Conservation (phyloP, 225 moss, liverwort and hornwort genomes). For the Thuidium tamariscinum region DNA sequence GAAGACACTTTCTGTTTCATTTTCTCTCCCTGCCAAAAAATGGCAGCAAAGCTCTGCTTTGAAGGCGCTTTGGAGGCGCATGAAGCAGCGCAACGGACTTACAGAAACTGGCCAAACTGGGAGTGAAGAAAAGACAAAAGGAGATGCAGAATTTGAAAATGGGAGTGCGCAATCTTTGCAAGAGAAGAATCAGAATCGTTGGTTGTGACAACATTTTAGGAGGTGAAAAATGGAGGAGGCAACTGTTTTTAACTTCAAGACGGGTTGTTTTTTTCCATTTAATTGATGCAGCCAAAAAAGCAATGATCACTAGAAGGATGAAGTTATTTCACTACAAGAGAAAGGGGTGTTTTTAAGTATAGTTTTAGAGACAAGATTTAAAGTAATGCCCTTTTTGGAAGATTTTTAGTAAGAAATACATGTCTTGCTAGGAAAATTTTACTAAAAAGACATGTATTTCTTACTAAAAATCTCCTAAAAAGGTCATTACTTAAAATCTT, state of each 20-base stretch:
- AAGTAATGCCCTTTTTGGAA: no score
- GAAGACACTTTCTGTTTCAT: not conserved
- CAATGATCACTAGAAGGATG: no score
- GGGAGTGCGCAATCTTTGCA: not conserved
- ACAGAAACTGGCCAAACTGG: not conserved
- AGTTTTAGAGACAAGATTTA: no score
- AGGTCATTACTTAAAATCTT: no score
- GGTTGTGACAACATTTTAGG: not conserved
- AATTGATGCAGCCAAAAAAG: no score
- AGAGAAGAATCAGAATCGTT: not conserved
- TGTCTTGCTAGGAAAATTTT: no score
- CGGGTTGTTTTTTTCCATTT: no score
- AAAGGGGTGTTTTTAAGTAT: no score
- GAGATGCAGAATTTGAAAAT: not conserved
- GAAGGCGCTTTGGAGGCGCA: not conserved
- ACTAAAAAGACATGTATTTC: no score
- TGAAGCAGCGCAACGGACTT: not conserved
- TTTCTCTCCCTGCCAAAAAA: not conserved
- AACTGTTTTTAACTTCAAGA: fast-evolving
- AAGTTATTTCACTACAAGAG: no score
- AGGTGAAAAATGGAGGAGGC: fast-evolving
- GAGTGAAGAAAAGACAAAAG: not conserved
- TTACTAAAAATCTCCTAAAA: no score
- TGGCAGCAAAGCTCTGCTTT: not conserved
- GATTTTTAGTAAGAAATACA: no score